phyloP scores from a whole-genome alignment of 495 filamentous ascomycete species.

The Neurospora sp. region DNA sequence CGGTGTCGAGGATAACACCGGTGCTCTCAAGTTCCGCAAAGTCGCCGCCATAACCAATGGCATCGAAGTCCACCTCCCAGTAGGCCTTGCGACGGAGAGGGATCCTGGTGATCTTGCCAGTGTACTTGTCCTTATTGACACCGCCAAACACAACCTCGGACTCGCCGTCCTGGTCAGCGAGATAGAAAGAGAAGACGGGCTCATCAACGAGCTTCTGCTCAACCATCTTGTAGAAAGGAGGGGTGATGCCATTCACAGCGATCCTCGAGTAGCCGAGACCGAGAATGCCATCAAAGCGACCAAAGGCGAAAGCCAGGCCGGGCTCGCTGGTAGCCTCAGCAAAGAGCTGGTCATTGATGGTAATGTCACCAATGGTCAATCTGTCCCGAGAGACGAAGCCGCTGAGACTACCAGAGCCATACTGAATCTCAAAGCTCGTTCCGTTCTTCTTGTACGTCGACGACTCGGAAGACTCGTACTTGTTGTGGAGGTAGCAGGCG shows the following conservation, averaged over 20 bases:
- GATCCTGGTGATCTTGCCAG: conserved; percentile 82
- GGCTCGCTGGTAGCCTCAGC: conserved; percentile 93
- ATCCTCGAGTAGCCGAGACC: conserved; percentile 92
- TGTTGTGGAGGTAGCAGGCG: conserved; percentile 93
- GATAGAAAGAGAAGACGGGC: conserved; percentile 93
- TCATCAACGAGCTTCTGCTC: conserved; percentile 84
- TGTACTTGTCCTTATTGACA: conserved; percentile 76
- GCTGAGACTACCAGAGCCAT: conserved; percentile 89
- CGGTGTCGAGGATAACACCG: conserved; percentile 95
- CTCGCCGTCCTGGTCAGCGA: conserved; percentile 60
- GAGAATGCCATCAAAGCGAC: conserved; percentile 95
- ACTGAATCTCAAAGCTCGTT: conserved; percentile 82
- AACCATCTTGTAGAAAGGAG: conserved; percentile 94
- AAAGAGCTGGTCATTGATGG: conserved; percentile 79
- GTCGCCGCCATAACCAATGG: conserved; percentile 76
- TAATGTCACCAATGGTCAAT: conserved; percentile 80
- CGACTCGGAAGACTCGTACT: conserved; percentile 87
- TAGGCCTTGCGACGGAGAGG: conserved; percentile 97
- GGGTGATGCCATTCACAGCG: conserved; percentile 87
- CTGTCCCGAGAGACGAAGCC: conserved; percentile 87
- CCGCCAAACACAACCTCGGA: conserved; percentile 92
- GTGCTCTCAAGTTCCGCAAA: conserved; percentile 84
- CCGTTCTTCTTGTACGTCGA: conserved; percentile 93
- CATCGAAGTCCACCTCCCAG: conserved; percentile 96
- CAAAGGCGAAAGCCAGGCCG: conserved; percentile 95